Conservation (phyloP, 495 filamentous ascomycete species). For the Penicillium mononematosum region DNA sequence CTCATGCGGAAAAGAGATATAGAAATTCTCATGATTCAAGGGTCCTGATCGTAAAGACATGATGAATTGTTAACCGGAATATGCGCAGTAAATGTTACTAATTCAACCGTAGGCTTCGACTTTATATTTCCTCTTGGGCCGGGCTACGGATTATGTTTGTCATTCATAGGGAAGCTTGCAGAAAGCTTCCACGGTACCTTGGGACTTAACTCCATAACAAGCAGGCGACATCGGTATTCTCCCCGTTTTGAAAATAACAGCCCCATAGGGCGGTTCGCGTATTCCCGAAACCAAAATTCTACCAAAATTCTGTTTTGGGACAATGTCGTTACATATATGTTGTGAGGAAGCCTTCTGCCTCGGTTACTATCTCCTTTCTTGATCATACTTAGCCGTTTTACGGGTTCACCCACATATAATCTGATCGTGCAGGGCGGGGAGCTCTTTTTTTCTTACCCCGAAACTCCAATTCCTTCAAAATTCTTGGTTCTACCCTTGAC, state of each 20-base stretch:
- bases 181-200: conserved; percentile 8
- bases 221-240: not conserved
- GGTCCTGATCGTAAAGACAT: conserved; percentile 28
- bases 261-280: not conserved
- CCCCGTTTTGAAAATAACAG: not conserved
- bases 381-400: conserved; percentile 9
- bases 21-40: conserved; percentile 27
- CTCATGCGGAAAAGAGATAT: conserved; percentile 43
- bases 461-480: not conserved
- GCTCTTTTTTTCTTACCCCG: not conserved
- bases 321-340: no score
- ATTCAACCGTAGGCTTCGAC: not conserved
- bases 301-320: no score
- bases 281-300: not conserved
- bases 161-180: not conserved
- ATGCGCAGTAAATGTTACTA: not conserved
- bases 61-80: not conserved
- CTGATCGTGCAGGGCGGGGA: not conserved
- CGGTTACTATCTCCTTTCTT: conserved; percentile 6
- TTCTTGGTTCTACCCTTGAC: not conserved
- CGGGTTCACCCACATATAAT: conserved; percentile 9
- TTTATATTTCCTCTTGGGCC: conserved; percentile 3
- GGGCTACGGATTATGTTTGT: conserved; percentile 4
- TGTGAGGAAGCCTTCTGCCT: not conserved
- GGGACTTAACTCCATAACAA: not conserved